A percentile compares a stretch with the other conserved stretches of the same genome.
Conservation (phyloP, 2,329 filamentous ascomycete species). For the Sporothrix schenckii region DNA sequence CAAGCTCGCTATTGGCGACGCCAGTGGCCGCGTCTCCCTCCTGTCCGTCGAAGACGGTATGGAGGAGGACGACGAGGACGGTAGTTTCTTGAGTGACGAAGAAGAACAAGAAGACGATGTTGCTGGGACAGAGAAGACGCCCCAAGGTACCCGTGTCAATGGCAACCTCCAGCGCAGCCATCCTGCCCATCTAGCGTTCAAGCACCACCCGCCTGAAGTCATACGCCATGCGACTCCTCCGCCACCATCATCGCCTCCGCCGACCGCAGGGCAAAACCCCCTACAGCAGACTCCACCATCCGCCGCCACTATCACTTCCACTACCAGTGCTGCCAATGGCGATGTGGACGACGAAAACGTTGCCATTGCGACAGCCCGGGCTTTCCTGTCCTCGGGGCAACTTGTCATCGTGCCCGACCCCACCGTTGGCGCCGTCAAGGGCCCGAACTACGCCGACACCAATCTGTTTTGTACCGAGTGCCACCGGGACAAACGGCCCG, state of each 20-base stretch:
- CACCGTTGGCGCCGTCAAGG: constrained; percentile 60
- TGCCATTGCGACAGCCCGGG: constrained; percentile 39
- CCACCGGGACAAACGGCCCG: constrained; percentile 51
- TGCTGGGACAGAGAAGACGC: not conserved
- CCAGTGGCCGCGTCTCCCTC: constrained; percentile 62
- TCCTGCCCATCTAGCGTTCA: constrained; percentile 42
- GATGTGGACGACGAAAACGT: constrained; percentile 37
- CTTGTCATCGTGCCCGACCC: constrained; percentile 51
- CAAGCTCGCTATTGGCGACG: constrained; percentile 62
- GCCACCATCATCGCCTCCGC: constrained; percentile 41
- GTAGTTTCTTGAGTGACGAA: constrained; percentile 33
- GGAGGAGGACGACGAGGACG: constrained; percentile 37
- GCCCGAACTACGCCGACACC: constrained; percentile 53
- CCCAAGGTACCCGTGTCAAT: not conserved
- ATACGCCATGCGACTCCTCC: constrained; percentile 56
- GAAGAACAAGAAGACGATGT: constrained; percentile 26
- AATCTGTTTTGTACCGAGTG: constrained; percentile 53
- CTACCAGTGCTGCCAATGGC: constrained; percentile 23
- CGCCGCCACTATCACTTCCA: not conserved
- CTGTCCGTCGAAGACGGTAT: constrained; percentile 53
- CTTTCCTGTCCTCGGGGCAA: constrained; percentile 47
- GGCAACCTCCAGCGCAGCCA: not conserved
- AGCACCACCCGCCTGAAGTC: constrained; percentile 51
- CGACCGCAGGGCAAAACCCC: not conserved
- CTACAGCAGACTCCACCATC: not conserved